A percentile compares a stretch with the other conserved stretches of the same genome.
These are phyloP conservation scores for Penicillium capsulatum DNA, from an alignment of 2,329 filamentous ascomycete species.

Conservation along the genomic window DNA sequence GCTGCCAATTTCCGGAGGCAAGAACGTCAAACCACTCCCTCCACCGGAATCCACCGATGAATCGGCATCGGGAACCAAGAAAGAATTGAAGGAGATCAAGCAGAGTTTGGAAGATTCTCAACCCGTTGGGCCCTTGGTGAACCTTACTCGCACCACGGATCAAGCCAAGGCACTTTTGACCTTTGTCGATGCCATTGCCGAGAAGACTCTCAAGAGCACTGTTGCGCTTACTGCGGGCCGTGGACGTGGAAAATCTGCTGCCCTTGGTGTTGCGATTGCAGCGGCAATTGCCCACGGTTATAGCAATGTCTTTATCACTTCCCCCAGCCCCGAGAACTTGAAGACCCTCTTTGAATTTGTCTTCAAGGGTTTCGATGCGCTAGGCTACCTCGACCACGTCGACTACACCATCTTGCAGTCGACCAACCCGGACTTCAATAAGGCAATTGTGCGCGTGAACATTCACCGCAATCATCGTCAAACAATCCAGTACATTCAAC, in stretches of 20 bases:
- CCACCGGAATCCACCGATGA: slow-evolving; percentile 69
- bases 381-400: slow-evolving; percentile 89
- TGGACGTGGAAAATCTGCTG: slow-evolving; percentile 95
- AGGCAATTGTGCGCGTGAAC: slow-evolving; percentile 95
- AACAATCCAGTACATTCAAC: slow-evolving; percentile 97
- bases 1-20: slow-evolving; percentile 91
- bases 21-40: slow-evolving; percentile 77
- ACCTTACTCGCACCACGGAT: slow-evolving; percentile 83
- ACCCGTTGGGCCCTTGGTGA: slow-evolving; percentile 77
- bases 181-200: slow-evolving; percentile 91
- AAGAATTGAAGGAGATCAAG: slow-evolving; percentile 81
- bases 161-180: slow-evolving; percentile 96
- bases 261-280: slow-evolving; percentile 87
- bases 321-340: slow-evolving; percentile 93
- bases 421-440: slow-evolving; percentile 98
- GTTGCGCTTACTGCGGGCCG: slow-evolving; percentile 89
- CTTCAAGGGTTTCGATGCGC: slow-evolving; percentile 94
- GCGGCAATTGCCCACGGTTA: slow-evolving; percentile 94
- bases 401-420: slow-evolving; percentile 98
- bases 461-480: slow-evolving; percentile 91
- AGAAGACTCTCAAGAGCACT: slow-evolving; percentile 91
- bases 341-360: slow-evolving; percentile 98
- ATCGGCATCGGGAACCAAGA: slow-evolving; percentile 64
- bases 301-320: slow-evolving; percentile 99
- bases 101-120: slow-evolving; percentile 80